Percentiles rank a stretch among this genome's conserved stretches.
Evolutionary conservation across 2,329 filamentous ascomycete species (phyloP).

Genomic region (Colletotrichum sp.): DNA sequence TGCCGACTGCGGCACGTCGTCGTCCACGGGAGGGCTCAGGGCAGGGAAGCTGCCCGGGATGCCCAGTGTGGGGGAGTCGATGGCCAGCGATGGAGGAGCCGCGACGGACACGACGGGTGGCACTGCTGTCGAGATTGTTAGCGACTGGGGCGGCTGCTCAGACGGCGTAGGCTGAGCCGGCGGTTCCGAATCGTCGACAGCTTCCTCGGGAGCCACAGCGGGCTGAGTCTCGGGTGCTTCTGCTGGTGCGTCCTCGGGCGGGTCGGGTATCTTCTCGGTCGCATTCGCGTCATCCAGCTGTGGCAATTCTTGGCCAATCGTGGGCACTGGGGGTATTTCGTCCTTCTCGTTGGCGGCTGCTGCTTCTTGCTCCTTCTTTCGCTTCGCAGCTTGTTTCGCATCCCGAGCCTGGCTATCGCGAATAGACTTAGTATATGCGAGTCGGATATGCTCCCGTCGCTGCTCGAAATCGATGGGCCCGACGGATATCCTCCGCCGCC

Average conservation of each 20-base stretch:
- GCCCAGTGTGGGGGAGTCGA: constrained; percentile 70
- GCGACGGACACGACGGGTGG: neutral
- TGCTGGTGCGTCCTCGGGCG: neutral
- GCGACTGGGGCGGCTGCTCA: neutral
- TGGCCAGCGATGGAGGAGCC: constrained; percentile 20
- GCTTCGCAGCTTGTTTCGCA: constrained; percentile 57
- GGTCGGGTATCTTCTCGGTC: neutral
- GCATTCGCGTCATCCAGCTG: neutral
- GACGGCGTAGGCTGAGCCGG: neutral
- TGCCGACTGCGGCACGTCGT: constrained; percentile 61
- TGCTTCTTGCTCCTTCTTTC: constrained; percentile 55
- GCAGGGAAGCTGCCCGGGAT: constrained; percentile 68
- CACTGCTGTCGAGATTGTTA: constrained; percentile 8
- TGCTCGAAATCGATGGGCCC: constrained; percentile 86
- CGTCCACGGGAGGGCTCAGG: constrained; percentile 44
- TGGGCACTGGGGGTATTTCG: constrained; percentile 9
- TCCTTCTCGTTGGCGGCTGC: constrained; percentile 43
- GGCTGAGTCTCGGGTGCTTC: neutral
- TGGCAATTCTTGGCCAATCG: neutral
- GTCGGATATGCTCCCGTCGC: constrained; percentile 79
- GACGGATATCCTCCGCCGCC: constrained; percentile 63
- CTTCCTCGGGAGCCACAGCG: neutral
- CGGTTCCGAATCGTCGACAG: neutral
- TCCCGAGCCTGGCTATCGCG: constrained; percentile 72
- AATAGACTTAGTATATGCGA: constrained; percentile 85